Evolutionary conservation across 106 monocot genomes (phyloP).

Genomic region (Allium fistulosum): DNA sequence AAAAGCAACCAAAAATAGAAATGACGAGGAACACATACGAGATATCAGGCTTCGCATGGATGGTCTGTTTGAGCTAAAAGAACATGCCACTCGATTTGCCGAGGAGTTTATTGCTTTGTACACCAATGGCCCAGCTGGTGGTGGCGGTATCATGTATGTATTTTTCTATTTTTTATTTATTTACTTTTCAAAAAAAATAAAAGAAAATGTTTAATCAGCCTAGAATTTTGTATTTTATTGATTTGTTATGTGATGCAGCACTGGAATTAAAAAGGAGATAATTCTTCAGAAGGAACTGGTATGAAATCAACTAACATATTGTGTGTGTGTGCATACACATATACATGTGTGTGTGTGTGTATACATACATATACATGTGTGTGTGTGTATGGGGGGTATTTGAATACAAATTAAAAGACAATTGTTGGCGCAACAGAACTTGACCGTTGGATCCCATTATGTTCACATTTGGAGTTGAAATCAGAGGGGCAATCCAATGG

Average conservation of each 20-base stretch:
- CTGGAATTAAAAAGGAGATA: slow-evolving; percentile 78
- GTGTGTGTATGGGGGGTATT: no score
- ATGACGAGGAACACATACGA: slow-evolving; percentile 15
- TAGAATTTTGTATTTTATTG: neutral
- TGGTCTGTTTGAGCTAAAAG: slow-evolving; percentile 63
- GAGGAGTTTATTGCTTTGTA: slow-evolving; percentile 85
- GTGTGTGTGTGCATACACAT: no score
- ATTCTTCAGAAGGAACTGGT: slow-evolving; percentile 77
- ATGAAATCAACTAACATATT: slow-evolving; percentile 3
- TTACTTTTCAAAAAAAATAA: no score
- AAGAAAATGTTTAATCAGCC: no score
- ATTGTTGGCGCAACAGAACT: no score
- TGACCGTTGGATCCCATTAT: no score
- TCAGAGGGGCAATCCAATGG: no score
- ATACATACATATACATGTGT: no score
- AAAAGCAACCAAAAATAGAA: slow-evolving; percentile 29
- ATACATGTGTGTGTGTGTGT: no score
- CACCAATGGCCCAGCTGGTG: slow-evolving; percentile 98
- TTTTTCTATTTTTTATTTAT: slow-evolving; percentile 6
- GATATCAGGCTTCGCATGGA: slow-evolving; percentile 95
- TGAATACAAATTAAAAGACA: no score
- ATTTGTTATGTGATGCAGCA: slow-evolving; percentile 47
- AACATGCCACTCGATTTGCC: slow-evolving; percentile 65
- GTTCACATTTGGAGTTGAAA: no score
- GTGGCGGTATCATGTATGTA: slow-evolving; percentile 83